phyloP scores from a whole-genome alignment of 108 stramenopile genomes.

The Nannochloropsis salina region DNA sequence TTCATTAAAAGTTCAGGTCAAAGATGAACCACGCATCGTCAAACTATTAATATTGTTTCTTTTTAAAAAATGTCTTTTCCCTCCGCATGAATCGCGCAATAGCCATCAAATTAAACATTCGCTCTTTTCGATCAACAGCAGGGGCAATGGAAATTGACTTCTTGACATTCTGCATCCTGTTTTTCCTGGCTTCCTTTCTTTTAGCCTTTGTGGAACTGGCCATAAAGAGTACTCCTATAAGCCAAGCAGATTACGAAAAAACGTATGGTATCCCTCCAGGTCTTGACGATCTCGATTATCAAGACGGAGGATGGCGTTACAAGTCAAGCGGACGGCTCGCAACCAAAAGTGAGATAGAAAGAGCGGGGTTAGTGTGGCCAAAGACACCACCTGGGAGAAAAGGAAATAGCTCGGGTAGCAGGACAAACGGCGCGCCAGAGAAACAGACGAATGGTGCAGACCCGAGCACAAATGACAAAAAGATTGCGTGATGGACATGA shows the following conservation, averaged over 20 bases:
- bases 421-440: background rate
- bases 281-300: conserved; percentile 20
- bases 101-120: too few relatives aligned
- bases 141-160: background rate
- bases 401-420: background rate
- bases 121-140: too few relatives aligned
- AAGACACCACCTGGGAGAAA: background rate
- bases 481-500: too few relatives aligned
- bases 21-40: too few relatives aligned
- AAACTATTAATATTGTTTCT: too few relatives aligned
- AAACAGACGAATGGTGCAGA: background rate
- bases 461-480: background rate
- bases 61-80: too few relatives aligned
- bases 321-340: background rate
- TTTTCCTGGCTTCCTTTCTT: background rate
- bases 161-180: background rate
- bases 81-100: too few relatives aligned
- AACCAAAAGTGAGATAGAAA: background rate
- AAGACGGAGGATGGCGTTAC: background rate
- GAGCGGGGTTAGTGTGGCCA: background rate
- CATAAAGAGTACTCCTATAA: background rate
- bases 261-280: background rate
- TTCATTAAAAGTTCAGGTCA: too few relatives aligned
- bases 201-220: conserved; percentile 19
- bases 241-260: background rate